Percentiles rank a stretch among this genome's conserved stretches.
Evolutionary conservation across 148 eudicot species (phyloP).

Genomic region (Mesembryanthemum crystallinum): DNA sequence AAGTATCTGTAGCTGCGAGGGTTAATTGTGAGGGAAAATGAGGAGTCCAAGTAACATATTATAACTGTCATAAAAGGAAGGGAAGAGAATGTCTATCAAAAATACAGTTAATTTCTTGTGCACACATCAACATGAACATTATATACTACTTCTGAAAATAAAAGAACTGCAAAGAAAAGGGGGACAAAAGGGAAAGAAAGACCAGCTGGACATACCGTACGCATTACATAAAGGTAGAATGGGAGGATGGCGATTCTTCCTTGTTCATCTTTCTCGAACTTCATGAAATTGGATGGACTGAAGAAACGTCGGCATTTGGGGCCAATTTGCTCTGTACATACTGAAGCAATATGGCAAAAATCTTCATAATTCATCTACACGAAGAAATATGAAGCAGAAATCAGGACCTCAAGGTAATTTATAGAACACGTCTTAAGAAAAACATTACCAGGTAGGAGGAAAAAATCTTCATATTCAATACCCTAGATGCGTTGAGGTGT

Average conservation of each 20-base stretch:
- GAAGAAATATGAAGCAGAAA: slow-evolving; percentile 14
- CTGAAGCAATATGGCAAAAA: slow-evolving; percentile 99
- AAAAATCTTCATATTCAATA: not conserved
- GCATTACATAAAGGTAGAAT: slow-evolving; percentile 98
- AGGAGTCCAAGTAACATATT: too few species aligned
- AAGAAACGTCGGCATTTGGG: slow-evolving; percentile 96
- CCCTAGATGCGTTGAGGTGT: not conserved
- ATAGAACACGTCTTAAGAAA: slow-evolving; percentile 1
- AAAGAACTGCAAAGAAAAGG: not conserved
- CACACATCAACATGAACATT: not conserved
- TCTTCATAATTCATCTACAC: slow-evolving; percentile 98
- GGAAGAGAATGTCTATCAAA: not conserved
- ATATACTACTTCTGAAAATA: not conserved
- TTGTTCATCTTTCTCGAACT: slow-evolving; percentile 96
- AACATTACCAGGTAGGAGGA: not conserved
- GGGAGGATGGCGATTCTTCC: slow-evolving; percentile 98
- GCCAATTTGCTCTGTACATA: slow-evolving; percentile 96
- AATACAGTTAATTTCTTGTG: not conserved
- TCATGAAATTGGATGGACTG: slow-evolving; percentile 99
- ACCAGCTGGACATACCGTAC: slow-evolving; percentile 50
- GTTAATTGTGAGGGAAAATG: too few species aligned
- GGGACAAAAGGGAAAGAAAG: not conserved
- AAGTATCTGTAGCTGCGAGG: too few species aligned
- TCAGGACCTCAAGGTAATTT: not conserved
- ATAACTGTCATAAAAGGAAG: not conserved